Percentiles rank a stretch among this genome's conserved stretches.
Conservation (phyloP, 2,329 filamentous ascomycete genomes). For the Apiospora sp. region DNA sequence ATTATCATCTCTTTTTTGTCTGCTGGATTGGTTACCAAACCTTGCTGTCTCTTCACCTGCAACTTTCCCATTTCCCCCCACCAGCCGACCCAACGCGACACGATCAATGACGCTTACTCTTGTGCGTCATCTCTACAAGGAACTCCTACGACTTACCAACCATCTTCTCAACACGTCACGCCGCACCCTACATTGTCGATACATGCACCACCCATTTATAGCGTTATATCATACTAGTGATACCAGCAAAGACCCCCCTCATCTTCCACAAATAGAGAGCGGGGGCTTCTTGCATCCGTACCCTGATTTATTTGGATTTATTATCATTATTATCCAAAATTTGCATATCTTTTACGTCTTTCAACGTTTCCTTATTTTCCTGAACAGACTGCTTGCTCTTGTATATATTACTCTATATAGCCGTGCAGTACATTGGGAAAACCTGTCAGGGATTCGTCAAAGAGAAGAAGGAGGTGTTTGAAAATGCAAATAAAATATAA, state of each 20-base stretch:
- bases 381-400: not conserved
- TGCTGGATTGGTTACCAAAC: not conserved
- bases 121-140: not conserved
- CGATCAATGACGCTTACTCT: not conserved
- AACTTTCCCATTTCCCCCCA: not conserved
- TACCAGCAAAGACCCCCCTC: conserved; percentile 25
- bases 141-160: not conserved
- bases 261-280: not conserved
- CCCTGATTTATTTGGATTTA: conserved; percentile 5
- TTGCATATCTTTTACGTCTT: not conserved
- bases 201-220: conserved; percentile 4
- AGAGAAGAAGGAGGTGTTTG: not conserved
- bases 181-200: not conserved
- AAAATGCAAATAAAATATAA: not conserved
- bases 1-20: not conserved
- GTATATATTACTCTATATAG: conserved; percentile 4
- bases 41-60: not conserved
- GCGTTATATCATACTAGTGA: conserved; percentile 31
- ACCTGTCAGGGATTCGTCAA: not conserved
- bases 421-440: not conserved
- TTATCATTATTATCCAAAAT: not conserved
- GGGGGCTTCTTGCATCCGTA: not conserved
- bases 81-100: not conserved
- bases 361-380: not conserved
- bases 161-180: too few species aligned